Evolutionary conservation across 768 basidiomycete genomes (phyloP), one percentile per base, ranked within the genome.

Genomic region (Auricularia cornea): DNA sequence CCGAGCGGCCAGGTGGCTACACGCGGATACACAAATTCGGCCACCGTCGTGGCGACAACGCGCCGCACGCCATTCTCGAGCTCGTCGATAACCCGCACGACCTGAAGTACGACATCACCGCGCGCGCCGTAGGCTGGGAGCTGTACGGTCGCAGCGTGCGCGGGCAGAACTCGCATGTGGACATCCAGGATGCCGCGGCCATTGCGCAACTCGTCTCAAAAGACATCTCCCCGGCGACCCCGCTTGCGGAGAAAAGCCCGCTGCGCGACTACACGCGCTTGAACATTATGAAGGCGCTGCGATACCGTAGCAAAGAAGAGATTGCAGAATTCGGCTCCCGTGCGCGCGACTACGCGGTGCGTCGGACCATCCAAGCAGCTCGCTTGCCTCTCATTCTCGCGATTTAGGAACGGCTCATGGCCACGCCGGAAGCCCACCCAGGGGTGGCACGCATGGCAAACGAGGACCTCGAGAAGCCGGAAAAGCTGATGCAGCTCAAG

Each of bases 71-170:
- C 3, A 84, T 99, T 66, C 75, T 99, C 52, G 92, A 96, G 73
- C 80, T 99, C n/a, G 95, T 98, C 32, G 97, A 98, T 78, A 90
- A 90, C 70, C 92, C 93, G 18, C 80, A 83, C 63, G 97, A 99
- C 76, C 77, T 98, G 51, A 86, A 87, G 65, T 90, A 87, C 72
- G 93, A 95, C 72, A 84, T 95, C 80, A 88, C 91, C 18, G 90
- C 96, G 28, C 84, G 92, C 61, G 85, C 92, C 1, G 81, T 95
- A 32, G 97, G 94, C 1, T 85, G 90, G 80, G 95, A 98, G 70
- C 68, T 93, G 38, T 70, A 68, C 10, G 35, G 66, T 14, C 40
- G 61, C 3, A 62, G 44, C 3, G 66, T 67, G 31, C 65, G 61
- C 60, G 66, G 65, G 40, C 65, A 60, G 61, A 33, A 60, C 2